Conservation (phyloP, 202 grass and related monocot species). For the Panicum hallii region DNA sequence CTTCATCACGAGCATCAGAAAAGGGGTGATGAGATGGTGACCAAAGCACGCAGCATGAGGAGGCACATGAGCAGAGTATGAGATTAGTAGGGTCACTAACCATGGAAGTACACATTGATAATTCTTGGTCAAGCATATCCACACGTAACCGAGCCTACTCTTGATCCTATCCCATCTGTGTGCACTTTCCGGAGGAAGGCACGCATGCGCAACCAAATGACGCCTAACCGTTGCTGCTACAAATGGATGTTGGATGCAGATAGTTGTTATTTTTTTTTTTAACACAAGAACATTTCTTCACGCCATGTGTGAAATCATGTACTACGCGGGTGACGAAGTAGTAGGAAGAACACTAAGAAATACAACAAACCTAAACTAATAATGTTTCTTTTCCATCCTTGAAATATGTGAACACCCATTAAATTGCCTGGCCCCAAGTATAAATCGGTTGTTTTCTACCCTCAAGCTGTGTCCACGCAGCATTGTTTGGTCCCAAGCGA, state of each 20-base stretch:
- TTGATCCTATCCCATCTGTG: conserved; percentile 5
- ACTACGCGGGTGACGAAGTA: background rate
- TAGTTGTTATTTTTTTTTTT: background rate
- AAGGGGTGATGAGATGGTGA: conserved; percentile 6
- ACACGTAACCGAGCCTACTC: background rate
- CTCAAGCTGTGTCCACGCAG: background rate
- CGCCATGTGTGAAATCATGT: background rate
- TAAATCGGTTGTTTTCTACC: too few relatives aligned
- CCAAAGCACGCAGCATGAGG: conserved; percentile 6
- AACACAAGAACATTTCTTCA: background rate
- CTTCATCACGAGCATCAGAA: conserved; percentile 31
- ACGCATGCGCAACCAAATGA: background rate
- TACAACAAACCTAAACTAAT: too few relatives aligned
- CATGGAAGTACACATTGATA: background rate
- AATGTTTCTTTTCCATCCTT: background rate
- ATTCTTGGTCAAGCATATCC: background rate
- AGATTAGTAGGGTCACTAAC: conserved; percentile 25
- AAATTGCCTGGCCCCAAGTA: background rate
- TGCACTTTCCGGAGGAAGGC: background rate
- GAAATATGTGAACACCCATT: background rate
- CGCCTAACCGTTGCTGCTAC: background rate
- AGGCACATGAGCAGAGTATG: conserved; percentile 1
- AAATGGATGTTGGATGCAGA: background rate
- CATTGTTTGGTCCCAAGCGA: background rate
- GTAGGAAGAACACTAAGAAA: background rate